These are phyloP conservation scores for Russula sp. DNA, from an alignment of 768 basidiomycete genomes.

Conservation along the genomic window DNA sequence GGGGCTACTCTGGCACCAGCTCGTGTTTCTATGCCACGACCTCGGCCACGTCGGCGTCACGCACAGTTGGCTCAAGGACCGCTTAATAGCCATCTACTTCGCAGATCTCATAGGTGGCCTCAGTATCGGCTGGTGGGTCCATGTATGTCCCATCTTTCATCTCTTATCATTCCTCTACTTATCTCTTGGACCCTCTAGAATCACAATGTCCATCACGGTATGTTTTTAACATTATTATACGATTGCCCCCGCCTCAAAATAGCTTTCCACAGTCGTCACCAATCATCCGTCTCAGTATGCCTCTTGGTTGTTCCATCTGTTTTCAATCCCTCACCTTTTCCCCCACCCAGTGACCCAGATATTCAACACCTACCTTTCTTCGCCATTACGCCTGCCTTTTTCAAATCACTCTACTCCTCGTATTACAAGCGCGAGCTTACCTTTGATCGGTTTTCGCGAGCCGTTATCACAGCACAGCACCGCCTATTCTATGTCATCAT, in stretches of 20 bases:
- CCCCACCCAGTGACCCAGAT: constrained; percentile 63
- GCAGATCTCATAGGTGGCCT: constrained; percentile 88
- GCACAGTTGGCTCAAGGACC: constrained; percentile 75
- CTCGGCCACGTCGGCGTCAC: constrained; percentile 93
- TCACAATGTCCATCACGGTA: constrained; percentile 94
- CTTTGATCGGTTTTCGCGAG: constrained; percentile 61
- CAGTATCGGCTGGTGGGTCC: constrained; percentile 97
- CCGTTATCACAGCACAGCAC: constrained; percentile 75
- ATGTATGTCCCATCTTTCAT: constrained; percentile 51
- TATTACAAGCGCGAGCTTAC: constrained; percentile 87
- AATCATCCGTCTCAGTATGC: constrained; percentile 93
- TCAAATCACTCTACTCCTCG: constrained; percentile 81
- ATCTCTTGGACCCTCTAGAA: constrained; percentile 41
- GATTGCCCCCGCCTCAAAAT: constrained; percentile 1
- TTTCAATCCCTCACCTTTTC: constrained; percentile 12
- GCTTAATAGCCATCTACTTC: constrained; percentile 68
- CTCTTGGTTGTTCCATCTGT: not conserved
- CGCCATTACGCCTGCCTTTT: constrained; percentile 84
- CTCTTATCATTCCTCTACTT: constrained; percentile 1
- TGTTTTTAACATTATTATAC: constrained; percentile 31
- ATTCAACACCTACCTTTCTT: constrained; percentile 91
- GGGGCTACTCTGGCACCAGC: constrained; percentile 91
- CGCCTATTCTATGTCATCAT: constrained; percentile 89
- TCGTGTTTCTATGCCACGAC: constrained; percentile 90
- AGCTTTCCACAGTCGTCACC: constrained; percentile 64